A percentile compares a stretch with the other conserved stretches of the same genome.
phyloP scores from a whole-genome alignment of 1,139 yeast genomes.

The Sugiyamaella novakii region DNA sequence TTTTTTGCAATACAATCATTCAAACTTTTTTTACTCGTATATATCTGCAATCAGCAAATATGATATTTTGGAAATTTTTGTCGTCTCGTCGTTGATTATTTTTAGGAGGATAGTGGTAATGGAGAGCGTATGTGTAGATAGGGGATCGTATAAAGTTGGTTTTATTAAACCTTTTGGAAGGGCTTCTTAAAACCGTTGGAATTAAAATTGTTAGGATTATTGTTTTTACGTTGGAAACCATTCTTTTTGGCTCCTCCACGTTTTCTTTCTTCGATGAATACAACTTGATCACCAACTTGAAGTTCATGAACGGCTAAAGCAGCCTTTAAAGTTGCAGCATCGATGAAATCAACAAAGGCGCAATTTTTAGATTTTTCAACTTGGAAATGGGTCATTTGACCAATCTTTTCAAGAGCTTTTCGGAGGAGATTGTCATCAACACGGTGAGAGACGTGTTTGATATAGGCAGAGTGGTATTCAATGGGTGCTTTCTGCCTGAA shows the following conservation, averaged over 20 bases:
- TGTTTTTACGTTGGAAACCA: slow-evolving; percentile 14
- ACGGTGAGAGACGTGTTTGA: slow-evolving; percentile 41
- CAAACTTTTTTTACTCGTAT: slow-evolving; percentile 1
- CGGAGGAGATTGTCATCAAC: slow-evolving; percentile 38
- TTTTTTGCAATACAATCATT: neutral
- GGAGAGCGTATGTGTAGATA: neutral
- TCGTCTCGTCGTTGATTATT: slow-evolving; percentile 13
- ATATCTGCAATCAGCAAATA: slow-evolving; percentile 1
- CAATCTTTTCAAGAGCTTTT: slow-evolving; percentile 40
- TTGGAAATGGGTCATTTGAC: slow-evolving; percentile 43
- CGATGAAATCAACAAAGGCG: slow-evolving; percentile 46
- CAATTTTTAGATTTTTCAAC: slow-evolving; percentile 40
- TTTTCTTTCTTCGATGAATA: slow-evolving; percentile 41
- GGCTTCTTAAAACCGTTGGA: slow-evolving; percentile 12
- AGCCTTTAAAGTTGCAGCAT: slow-evolving; percentile 38
- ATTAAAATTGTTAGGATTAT: neutral
- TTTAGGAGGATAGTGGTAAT: neutral
- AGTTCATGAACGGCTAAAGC: slow-evolving; percentile 41
- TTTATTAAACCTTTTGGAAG: slow-evolving; percentile 14
- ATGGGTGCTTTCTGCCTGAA: slow-evolving; percentile 18
- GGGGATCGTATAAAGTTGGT: neutral
- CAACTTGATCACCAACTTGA: slow-evolving; percentile 37
- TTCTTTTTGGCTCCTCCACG: slow-evolving; percentile 31
- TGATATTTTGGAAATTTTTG: slow-evolving; percentile 1
- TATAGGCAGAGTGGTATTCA: slow-evolving; percentile 43